Base-by-base conservation (phyloP, 768 basidiomycete species). In the Russula vinacea region DNA sequence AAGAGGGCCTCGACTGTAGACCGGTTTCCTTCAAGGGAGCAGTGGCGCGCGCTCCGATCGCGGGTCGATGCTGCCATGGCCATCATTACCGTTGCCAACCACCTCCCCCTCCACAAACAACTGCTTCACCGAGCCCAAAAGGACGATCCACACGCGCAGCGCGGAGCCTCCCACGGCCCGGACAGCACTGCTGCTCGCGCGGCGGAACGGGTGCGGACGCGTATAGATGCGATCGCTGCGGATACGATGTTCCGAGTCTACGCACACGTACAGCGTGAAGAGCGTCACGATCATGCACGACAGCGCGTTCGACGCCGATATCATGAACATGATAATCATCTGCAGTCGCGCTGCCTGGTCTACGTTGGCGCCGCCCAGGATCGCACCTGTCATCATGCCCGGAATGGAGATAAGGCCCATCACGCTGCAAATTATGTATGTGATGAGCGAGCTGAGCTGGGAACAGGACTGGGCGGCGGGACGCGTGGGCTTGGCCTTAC, bases 321-420 rank as follows among this genome's bases (percentile, higher is more conserved):
- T 92, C 88, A 94, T 90, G 75, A 96, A 94, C 86, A 94, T 90
- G 76, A 96, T 92, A 62, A 95, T 86, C 88, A 94, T 94, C 69
- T 95, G 94, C n/a, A 95, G 76, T 60, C 86, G 84, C 2, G 91
- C 90, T 0, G 94, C 94, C 74, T 93, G 91, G 19, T 90, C 81
- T 47, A 94, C 90, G 35, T 87, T 86, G 11, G 89, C 83, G 0
- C 92, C 93, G 16, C 90, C 94, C 16, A 94, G 84, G 65, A 95
- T 88, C 6, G 93, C 91, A 68, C 93, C 93, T 0, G 90, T 92
- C 90, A 94, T 92, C 90, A 92, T 93, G 3, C 92, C 92, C 0
- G 89, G 88, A 61, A 90, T 90, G 19, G 88, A 77, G 60, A 90
- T 88, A 61, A 89, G 86, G 8, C 89, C 88, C 11, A 88, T 78